phyloP scores from a whole-genome alignment of 257 asterid species.

The Solanum sejunctum region DNA sequence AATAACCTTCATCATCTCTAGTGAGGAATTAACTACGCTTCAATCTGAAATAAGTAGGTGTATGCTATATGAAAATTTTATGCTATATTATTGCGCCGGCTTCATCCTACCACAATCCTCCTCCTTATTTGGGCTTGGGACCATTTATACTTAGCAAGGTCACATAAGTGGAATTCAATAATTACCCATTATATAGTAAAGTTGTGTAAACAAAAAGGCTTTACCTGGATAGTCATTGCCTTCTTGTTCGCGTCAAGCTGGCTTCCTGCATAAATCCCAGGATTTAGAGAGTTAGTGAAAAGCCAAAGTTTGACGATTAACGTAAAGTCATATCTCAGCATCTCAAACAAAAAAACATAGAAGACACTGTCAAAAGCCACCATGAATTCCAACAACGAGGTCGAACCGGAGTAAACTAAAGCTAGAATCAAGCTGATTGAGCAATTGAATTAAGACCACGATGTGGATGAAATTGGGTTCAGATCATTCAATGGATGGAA shows the following conservation, averaged over 20 bases:
- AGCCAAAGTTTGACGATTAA: not conserved
- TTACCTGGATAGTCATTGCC: constrained; percentile 77
- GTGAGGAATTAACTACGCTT: not conserved
- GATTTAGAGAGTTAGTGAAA: not conserved
- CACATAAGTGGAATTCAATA: not conserved
- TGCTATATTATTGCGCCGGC: not conserved
- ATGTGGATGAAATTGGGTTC: not conserved
- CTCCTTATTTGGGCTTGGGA: not conserved
- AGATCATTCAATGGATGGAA: not conserved
- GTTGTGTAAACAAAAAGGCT: not conserved
- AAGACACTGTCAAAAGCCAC: not conserved
- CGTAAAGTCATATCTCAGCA: not conserved
- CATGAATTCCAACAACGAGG: not conserved
- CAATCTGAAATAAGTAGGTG: not conserved
- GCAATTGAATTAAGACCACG: not conserved
- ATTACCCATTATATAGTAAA: not conserved
- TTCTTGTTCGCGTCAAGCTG: constrained; percentile 77
- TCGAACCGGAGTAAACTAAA: not conserved
- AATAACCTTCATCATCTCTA: not conserved
- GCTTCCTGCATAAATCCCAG: constrained; percentile 44
- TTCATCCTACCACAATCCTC: not conserved
- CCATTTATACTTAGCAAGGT: not conserved
- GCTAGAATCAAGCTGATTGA: not conserved
- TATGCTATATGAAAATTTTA: not conserved
- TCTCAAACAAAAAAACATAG: not conserved